phyloP scores from a whole-genome alignment of 108 stramenopile species.

The Skeletonema potamos region DNA sequence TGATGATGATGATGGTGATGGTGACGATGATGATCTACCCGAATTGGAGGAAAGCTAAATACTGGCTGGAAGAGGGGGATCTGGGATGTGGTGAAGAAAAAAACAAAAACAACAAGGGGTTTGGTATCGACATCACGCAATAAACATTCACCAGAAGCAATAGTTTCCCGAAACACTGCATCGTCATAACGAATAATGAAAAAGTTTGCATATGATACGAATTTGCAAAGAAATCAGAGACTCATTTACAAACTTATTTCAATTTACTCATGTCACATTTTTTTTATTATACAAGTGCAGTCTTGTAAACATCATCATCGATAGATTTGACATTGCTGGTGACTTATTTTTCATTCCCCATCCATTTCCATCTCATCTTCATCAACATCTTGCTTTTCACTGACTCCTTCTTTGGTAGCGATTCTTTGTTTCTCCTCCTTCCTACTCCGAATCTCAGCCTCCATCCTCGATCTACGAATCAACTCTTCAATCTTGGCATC shows the following conservation, averaged over 20 bases:
- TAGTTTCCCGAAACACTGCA: background rate
- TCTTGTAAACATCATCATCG: background rate
- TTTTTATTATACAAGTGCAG: background rate
- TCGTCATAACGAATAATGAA: slow-evolving; percentile 1
- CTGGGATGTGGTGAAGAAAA: background rate
- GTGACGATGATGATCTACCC: slow-evolving; percentile 77
- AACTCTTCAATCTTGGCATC: slow-evolving; percentile 45
- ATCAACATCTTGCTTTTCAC: background rate
- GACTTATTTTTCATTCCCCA: background rate
- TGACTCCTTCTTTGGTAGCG: background rate
- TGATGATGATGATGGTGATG: slow-evolving; percentile 62
- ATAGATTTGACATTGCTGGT: background rate
- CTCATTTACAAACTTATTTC: background rate
- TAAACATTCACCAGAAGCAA: background rate
- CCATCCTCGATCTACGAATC: slow-evolving; percentile 32
- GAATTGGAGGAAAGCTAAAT: slow-evolving; percentile 61
- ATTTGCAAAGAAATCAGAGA: background rate
- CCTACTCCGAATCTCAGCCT: slow-evolving; percentile 19
- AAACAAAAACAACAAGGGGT: background rate
- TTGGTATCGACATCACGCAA: background rate
- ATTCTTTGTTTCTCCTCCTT: slow-evolving; percentile 4
- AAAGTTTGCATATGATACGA: background rate
- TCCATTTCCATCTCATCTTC: slow-evolving; percentile 12
- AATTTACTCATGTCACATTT: too few species aligned
- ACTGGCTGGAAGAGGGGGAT: background rate